phyloP scores from a whole-genome alignment of 2,329 filamentous ascomycete species.

The Blastomyces gilchristii region DNA sequence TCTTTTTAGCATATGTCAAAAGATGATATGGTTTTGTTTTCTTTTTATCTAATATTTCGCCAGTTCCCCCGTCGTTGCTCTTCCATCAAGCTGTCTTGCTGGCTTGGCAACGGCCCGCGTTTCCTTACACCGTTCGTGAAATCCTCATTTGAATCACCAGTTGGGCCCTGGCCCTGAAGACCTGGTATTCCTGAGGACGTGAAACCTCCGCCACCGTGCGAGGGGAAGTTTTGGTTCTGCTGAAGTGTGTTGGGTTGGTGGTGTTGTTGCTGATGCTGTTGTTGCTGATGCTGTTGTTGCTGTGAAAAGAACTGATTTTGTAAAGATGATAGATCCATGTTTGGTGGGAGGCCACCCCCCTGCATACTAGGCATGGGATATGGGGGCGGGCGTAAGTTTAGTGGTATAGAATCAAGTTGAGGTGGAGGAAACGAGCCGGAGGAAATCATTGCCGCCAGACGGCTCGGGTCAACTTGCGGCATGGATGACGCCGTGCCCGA shows the following conservation, averaged over 20 bases:
- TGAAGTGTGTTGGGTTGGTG: slow-evolving; percentile 2
- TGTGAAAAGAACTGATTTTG: slow-evolving; percentile 31
- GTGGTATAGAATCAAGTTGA: slow-evolving; percentile 26
- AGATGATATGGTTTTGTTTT: background rate
- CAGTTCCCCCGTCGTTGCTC: slow-evolving; percentile 56
- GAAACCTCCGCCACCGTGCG: slow-evolving; percentile 22
- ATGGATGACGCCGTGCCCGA: slow-evolving; percentile 26
- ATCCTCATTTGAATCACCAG: slow-evolving; percentile 18
- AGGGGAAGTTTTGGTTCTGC: slow-evolving; percentile 30
- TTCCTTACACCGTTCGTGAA: slow-evolving; percentile 38
- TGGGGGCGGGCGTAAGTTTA: slow-evolving; percentile 21
- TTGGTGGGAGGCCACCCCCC: slow-evolving; percentile 35
- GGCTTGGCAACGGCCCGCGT: slow-evolving; percentile 65
- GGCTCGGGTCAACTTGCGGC: slow-evolving; percentile 40
- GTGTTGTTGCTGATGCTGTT: slow-evolving; percentile 7
- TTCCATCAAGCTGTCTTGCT: slow-evolving; percentile 68
- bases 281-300: slow-evolving; percentile 25
- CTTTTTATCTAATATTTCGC: slow-evolving; percentile 30
- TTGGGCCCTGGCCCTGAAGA: slow-evolving; percentile 29
- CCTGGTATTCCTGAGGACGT: slow-evolving; percentile 22
- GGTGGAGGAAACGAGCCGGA: slow-evolving; percentile 39
- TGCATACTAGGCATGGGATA: slow-evolving; percentile 42
- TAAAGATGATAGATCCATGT: slow-evolving; percentile 29
- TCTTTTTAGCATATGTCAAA: background rate
- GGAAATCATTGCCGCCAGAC: slow-evolving; percentile 34